These are phyloP conservation scores for Hymenoscyphus infarciens DNA, from an alignment of 2,329 filamentous ascomycete species.

Conservation along the genomic window DNA sequence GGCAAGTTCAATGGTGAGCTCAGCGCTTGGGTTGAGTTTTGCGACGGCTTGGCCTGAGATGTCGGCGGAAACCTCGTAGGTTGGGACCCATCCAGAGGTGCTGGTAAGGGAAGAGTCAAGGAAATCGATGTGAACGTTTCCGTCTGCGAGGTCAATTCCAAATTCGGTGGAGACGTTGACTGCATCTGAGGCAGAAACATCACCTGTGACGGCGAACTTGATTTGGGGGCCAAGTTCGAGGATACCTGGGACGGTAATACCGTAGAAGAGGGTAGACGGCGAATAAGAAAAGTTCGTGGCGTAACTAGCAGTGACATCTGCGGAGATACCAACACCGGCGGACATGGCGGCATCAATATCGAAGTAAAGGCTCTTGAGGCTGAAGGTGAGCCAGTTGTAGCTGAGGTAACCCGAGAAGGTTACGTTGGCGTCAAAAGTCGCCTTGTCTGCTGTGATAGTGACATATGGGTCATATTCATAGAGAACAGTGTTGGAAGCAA, in stretches of 20 bases:
- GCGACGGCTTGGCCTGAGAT: slow-evolving; percentile 36
- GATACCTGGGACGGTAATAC: slow-evolving; percentile 41
- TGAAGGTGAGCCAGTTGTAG: slow-evolving; percentile 38
- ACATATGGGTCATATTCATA: slow-evolving; percentile 35
- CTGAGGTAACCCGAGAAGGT: slow-evolving; percentile 43
- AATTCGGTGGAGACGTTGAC: slow-evolving; percentile 35
- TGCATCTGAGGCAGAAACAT: slow-evolving; percentile 37
- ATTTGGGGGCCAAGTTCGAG: slow-evolving; percentile 39
- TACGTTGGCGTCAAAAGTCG: slow-evolving; percentile 37
- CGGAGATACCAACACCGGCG: slow-evolving; percentile 38
- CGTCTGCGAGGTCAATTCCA: slow-evolving; percentile 35
- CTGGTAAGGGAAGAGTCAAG: slow-evolving; percentile 32
- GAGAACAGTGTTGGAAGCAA: slow-evolving; percentile 32
- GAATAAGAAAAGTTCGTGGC: slow-evolving; percentile 37
- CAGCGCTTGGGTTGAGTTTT: slow-evolving; percentile 35
- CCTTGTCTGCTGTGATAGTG: slow-evolving; percentile 37
- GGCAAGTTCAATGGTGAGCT: slow-evolving; percentile 40
- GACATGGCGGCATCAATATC: slow-evolving; percentile 41
- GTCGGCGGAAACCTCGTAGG: slow-evolving; percentile 37
- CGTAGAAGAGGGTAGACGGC: slow-evolving; percentile 38
- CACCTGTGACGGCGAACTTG: slow-evolving; percentile 38
- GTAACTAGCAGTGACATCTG: slow-evolving; percentile 37
- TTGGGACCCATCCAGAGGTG: slow-evolving; percentile 38
- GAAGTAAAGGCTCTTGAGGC: slow-evolving; percentile 40
- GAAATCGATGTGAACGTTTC: slow-evolving; percentile 41